Base-by-base conservation (phyloP, 208 protist genomes). In the Trypanosoma lewisi region DNA sequence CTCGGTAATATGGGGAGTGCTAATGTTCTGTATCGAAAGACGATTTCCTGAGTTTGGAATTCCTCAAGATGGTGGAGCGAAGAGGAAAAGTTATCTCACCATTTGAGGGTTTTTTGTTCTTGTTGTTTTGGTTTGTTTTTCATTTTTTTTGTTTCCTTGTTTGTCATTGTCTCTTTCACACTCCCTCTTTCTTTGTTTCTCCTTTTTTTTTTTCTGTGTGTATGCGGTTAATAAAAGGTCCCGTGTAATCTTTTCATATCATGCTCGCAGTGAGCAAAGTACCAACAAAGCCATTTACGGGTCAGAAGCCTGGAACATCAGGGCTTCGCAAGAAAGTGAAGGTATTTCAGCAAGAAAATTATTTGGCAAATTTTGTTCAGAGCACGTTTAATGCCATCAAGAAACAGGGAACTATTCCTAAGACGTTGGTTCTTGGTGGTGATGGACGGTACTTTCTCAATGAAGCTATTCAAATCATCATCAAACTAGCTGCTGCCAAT, bases 301-400 rank as follows among this genome's bases (percentile, higher is more conserved):
- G 90, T 50, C 97, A 99, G 77, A 98, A 97, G 74, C 94, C 96
- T 2, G 98, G 97, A 57, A 99, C 98, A 12, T 97, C 87, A 4
- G 96, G 96, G n/a, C 81, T 99, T 36, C 82, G 98, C 42, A 98
- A 99, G 84, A 97, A 96, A 73, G 95, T 98, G 33, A 78, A 67
- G 7, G 82, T 96, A 14, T 98, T 98, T 61, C 73, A 89, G 72
- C 68, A 95, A 67, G 58, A 76, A 27, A 71, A 98, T 75, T 99
- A 99, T 81, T 73, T 97, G 2, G 91, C 95, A 36, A 99, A 99
- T 82, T 99, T 98, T 75, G 80, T 99, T n/a, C 97, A 99, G 75
- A 77, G 81, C 48, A 89, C 96, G 19, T 98, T 99, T 69, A 91
- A 98, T 55, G 81, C 90, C 16, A 64, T 99, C 9, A 65, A 61